These are phyloP conservation scores for Rutidosis leptorrhynchoides DNA, from an alignment of 129 eudicot genomes.

Conservation along the genomic window DNA sequence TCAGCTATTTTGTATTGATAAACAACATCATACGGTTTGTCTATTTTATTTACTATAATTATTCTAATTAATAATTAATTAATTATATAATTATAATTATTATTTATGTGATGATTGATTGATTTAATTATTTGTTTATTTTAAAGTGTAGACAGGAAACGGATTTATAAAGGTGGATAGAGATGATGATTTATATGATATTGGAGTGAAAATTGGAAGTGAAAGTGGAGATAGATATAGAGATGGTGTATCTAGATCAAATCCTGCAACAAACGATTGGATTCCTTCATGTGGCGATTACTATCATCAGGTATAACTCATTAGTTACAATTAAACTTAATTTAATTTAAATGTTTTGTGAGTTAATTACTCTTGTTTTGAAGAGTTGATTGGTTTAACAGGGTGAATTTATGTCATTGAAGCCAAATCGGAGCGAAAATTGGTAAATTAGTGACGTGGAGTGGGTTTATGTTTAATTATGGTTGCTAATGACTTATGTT, in stretches of 20 bases:
- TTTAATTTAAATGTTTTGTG: background rate
- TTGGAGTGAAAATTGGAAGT: conserved; percentile 13
- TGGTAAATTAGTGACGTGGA: conserved; percentile 11
- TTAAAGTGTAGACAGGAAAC: conserved; percentile 50
- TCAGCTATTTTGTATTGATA: conserved; percentile 48
- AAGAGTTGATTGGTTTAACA: conserved; percentile 12
- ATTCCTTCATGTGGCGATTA: conserved; percentile 39
- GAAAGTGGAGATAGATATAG: conserved; percentile 13
- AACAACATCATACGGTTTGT: conserved; percentile 59
- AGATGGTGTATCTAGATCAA: conserved; percentile 29
- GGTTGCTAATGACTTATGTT: background rate
- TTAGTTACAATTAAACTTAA: background rate
- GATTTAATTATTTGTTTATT: background rate
- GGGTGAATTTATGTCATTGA: conserved; percentile 37
- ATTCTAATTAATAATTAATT: too few species aligned
- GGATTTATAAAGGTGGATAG: conserved; percentile 54
- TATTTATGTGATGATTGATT: background rate
- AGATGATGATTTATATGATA: conserved; percentile 16
- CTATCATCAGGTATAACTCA: conserved; percentile 26
- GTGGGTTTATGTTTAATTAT: background rate
- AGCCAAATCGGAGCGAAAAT: conserved; percentile 52
- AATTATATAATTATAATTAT: background rate
- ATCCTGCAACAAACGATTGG: conserved; percentile 77
- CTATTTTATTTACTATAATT: background rate
- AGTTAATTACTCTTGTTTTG: background rate